Conservation (phyloP, 2,329 filamentous ascomycete species). For the Akanthomyces uredinophilus region DNA sequence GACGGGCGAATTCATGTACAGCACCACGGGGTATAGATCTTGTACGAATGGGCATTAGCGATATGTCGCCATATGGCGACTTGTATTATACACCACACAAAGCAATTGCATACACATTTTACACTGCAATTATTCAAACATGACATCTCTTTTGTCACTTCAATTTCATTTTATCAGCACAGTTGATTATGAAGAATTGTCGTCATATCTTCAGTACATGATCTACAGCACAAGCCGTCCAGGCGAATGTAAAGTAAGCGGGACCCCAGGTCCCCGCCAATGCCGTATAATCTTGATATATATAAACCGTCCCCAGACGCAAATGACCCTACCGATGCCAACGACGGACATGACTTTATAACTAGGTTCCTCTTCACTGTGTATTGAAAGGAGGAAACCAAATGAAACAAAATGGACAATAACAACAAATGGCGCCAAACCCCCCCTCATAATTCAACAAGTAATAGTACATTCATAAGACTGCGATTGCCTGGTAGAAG, state of each 20-base stretch:
- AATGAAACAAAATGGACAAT: background rate
- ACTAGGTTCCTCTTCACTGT: background rate
- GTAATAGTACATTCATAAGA: background rate
- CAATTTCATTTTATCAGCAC: background rate
- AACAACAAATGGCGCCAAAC: background rate
- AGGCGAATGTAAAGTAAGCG: background rate
- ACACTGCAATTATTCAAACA: background rate
- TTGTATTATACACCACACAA: slow-evolving; percentile 9
- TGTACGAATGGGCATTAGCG: slow-evolving; percentile 12
- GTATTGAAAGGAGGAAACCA: background rate
- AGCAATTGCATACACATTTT: background rate
- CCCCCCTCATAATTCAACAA: background rate
- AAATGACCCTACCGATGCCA: background rate
- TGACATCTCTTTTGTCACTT: background rate
- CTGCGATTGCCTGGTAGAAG: background rate
- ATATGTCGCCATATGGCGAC: slow-evolving; percentile 4
- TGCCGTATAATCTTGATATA: slow-evolving; percentile 2
- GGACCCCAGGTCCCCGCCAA: background rate
- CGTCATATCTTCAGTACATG: background rate
- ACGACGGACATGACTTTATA: background rate
- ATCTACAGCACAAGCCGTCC: background rate
- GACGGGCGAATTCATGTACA: background rate
- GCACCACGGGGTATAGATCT: background rate
- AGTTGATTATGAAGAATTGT: background rate
- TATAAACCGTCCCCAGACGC: background rate